These are phyloP conservation scores for Moesziomyces parantarcticus DNA, from an alignment of 1,284 basidiomycete species.

Conservation along the genomic window DNA sequence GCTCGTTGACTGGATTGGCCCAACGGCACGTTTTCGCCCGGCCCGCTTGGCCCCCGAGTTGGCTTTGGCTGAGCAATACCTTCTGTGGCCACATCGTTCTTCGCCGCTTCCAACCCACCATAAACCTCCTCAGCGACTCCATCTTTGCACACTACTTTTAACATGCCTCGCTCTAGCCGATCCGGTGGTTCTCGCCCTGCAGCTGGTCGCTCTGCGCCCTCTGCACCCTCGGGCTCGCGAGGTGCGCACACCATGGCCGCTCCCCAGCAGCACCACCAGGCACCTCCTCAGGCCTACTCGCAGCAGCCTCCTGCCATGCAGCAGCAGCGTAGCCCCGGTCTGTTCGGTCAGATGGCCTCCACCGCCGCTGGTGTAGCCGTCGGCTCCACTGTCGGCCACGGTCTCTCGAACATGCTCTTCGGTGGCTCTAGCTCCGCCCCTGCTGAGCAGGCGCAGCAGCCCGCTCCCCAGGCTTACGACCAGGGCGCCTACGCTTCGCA, in stretches of 20 bases:
- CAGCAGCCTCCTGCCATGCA: constrained; percentile 43
- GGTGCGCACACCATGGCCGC: constrained; percentile 66
- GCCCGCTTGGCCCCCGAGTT: constrained; percentile 11
- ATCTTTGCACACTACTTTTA: constrained; percentile 7
- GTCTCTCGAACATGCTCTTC: constrained; percentile 84
- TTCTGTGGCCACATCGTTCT: not conserved
- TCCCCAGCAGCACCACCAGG: constrained; percentile 34
- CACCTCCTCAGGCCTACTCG: constrained; percentile 29
- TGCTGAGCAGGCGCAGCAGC: constrained; percentile 61
- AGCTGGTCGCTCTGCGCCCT: constrained; percentile 34
- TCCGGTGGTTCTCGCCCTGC: constrained; percentile 36
- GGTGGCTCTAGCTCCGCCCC: constrained; percentile 72
- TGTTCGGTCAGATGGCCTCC: constrained; percentile 77
- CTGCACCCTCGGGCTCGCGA: constrained; percentile 60
- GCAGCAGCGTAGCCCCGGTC: constrained; percentile 51
- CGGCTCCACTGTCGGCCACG: constrained; percentile 84
- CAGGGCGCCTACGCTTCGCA: constrained; percentile 34
- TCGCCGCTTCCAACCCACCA: constrained; percentile 7
- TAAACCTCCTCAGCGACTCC: constrained; percentile 5
- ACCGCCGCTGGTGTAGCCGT: constrained; percentile 87
- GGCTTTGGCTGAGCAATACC: not conserved
- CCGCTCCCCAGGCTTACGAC: constrained; percentile 43
- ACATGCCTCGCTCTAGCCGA: constrained; percentile 64
- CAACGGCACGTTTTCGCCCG: constrained; percentile 33
- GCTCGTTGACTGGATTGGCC: constrained; percentile 18